These are phyloP conservation scores for Triticum turgidum DNA, from an alignment of 176 grass and related monocot species.

Conservation along the genomic window DNA sequence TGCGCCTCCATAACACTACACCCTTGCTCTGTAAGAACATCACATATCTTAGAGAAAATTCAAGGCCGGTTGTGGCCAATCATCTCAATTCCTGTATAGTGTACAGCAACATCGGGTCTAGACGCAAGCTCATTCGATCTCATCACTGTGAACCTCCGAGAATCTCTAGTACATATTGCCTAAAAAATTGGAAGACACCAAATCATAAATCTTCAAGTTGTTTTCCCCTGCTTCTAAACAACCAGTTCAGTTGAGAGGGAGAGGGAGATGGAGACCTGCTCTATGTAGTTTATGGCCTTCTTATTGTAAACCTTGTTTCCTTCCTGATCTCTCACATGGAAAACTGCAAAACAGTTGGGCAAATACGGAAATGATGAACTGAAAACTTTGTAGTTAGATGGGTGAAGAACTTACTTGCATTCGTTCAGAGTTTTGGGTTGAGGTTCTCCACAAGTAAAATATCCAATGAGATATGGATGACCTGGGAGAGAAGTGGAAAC, in stretches of 20 bases:
- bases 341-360: constrained; percentile 31
- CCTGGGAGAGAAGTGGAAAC: background rate
- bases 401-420: background rate
- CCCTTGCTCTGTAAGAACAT: constrained; percentile 49
- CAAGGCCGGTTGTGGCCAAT: constrained; percentile 55
- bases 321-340: constrained; percentile 58
- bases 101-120: background rate
- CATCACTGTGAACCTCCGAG: background rate
- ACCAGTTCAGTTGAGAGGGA: too few species aligned
- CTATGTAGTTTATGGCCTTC: constrained; percentile 40
- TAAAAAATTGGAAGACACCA: background rate
- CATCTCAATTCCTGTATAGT: constrained; percentile 57
- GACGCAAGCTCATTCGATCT: background rate
- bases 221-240: background rate
- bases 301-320: constrained; percentile 46
- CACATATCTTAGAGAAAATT: constrained; percentile 60
- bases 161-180: background rate
- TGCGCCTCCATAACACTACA: constrained; percentile 55
- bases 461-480: background rate
- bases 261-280: constrained; percentile 27
- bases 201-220: background rate
- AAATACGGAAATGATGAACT: background rate
- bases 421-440: background rate
- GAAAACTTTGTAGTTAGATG: background rate
- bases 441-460: background rate